Evolutionary conservation across 2,329 filamentous ascomycete genomes (phyloP), one percentile per base, ranked within the genome.

Genomic region (Aspergillus latus): DNA sequence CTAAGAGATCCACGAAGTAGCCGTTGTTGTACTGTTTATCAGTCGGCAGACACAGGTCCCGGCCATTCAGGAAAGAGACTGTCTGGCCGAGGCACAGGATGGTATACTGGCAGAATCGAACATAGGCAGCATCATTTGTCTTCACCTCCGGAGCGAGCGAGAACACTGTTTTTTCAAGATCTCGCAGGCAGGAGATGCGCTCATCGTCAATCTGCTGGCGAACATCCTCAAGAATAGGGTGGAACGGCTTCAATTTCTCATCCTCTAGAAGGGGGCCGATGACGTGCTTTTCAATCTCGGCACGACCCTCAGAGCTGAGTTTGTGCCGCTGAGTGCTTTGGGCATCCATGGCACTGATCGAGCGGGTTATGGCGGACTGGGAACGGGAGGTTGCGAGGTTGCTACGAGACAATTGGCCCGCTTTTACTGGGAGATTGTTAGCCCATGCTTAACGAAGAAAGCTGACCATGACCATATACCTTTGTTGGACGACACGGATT

Each of bases 1-100:
- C 90, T 74, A 95, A 88, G 59, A 97, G 86, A 79, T 97, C 93
- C 78, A 97, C 88, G 73, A 97, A 97, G 78, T 97, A 97, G 72
- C 90, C 90, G 83, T 89, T 91, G 82, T 88, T 94, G 81, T 97
- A 97, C 64, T 92, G 91, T 67, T 89, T 87, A 75, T 97, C 93
- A 75, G 85, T 81, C 58, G 90, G 88, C 72, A 90, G 86, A 64
- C 88, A 87, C 78, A 93, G 90, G 74, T 97, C 92, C 72, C 86
- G 86, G 72, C 95, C 91, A 80, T 85, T 88, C 63, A 97, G 82
- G 75, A 88, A 88, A 75, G 91, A 87, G 74, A 95, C 90, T 59
- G 91, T 94, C 62, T 90, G 88, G 80, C 95, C 89, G 72, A 96
- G 87, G 77, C 92, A 94, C 74, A 86, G 87, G 72, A 97, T 90